Percentiles rank a stretch among this genome's conserved stretches.
Evolutionary conservation across 2,329 filamentous ascomycete species (phyloP).

Genomic region (Trichoderma sp.): DNA sequence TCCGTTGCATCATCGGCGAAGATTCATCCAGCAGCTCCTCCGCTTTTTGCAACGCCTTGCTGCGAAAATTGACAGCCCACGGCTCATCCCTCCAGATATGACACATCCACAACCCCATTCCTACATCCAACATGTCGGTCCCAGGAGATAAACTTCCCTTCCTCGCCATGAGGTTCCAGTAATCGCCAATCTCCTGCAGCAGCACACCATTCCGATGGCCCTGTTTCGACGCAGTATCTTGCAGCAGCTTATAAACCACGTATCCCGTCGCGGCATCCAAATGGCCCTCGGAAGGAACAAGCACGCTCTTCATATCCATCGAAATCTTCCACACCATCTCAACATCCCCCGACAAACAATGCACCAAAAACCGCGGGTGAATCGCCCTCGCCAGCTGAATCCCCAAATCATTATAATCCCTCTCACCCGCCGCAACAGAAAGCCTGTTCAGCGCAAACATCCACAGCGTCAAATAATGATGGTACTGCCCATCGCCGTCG

Average conservation of each 20-base stretch:
- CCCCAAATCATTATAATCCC: conserved; percentile 48
- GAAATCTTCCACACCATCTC: conserved; percentile 56
- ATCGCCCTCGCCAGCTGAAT: conserved; percentile 51
- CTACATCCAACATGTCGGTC: conserved; percentile 52
- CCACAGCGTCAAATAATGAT: conserved; percentile 60
- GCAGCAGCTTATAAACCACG: conserved; percentile 48
- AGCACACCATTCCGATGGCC: conserved; percentile 29
- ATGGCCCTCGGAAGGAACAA: conserved; percentile 52
- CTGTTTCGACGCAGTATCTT: conserved; percentile 36
- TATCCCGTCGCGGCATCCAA: conserved; percentile 55
- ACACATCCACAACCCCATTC: conserved; percentile 57
- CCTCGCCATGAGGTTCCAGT: conserved; percentile 45
- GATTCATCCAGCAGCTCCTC: conserved; percentile 24
- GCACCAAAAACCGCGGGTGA: conserved; percentile 49
- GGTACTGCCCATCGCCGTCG: conserved; percentile 59
- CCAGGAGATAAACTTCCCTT: conserved; percentile 42
- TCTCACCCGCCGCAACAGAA: conserved; percentile 44
- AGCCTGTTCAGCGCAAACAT: conserved; percentile 60
- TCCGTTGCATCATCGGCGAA: conserved; percentile 25
- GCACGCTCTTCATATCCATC: conserved; percentile 43
- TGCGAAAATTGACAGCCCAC: conserved; percentile 44
- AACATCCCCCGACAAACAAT: conserved; percentile 19
- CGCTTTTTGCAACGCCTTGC: conserved; percentile 29
- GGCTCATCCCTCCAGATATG: conserved; percentile 48
- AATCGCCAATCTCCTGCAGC: conserved; percentile 50